Base-by-base conservation (phyloP, 176 grass and related monocot species). In the Oryza australiensis region DNA sequence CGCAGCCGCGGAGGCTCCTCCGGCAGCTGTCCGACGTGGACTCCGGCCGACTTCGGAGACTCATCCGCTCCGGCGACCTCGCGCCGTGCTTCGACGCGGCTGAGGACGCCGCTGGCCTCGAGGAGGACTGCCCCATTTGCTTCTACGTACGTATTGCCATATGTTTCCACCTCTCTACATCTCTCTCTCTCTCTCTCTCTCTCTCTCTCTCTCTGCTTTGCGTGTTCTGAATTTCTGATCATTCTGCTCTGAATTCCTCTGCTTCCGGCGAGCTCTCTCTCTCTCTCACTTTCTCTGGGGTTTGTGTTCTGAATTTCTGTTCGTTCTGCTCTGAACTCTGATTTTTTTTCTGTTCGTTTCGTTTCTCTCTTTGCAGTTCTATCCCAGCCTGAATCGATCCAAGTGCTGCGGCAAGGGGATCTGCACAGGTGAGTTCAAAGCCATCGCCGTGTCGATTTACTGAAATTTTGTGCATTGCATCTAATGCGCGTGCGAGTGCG, bases 401-500 rank as follows among this genome's bases (percentile, higher is more conserved):
- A 90, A 78, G 86, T 97, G 92, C n/a, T 97, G 95, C 77, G 34
- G 77, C 23, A 91, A 98, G 87, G 84, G 75, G 66, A 98, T 98
- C 59, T 98, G 95, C 40, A 93, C 95, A 26, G 90, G 95, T 93
- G 66, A 29, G 82, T 70, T 43, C 55, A 41, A 35, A 53, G 15
- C 30, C 62, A 18, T 82, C 38, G 26, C 2, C 26, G 48, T 59
- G 9, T 1, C 2, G 14, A 68, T 81, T 80, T 15, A 22, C 13
- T n/a, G n/a, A 32, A 34, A 51, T 0, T n/a, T 5, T 70, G 27
- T 26, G 24, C 4, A 34, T 34, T 34, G 5, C 33, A 34, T 34
- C 33, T 0, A 0, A 5, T 34, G 33, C 5, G 5, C 5, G 33
- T 34, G 33, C 5, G 5, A 34, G 33, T 0, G 5, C 2, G 33